These are phyloP conservation scores for slime mould (Dictyostelium discoideum) DNA, from an alignment of 78 protist species.

Conservation along the genomic window dicty_2.7 NC_007089.4:884501-885000, in stretches of 20 bases:
- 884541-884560: not conserved
- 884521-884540: not conserved
- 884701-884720: not conserved
- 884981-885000: not conserved
- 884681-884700: not conserved
- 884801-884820: not conserved
- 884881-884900: slow-evolving; percentile 4
- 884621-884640: no score
- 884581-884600: no score
- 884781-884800: not conserved
- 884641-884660: not conserved
- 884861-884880: not conserved
- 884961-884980: not conserved
- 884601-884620: not conserved
- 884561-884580: no score
- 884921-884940: not conserved
- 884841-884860: not conserved
- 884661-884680: not conserved
- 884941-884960: not conserved
- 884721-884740: not conserved
- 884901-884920: not conserved
- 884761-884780: not conserved
- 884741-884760: not conserved
- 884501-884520: not conserved
- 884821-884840: not conserved